Conservation (phyloP, 108 stramenopile species). For the Mayamaea pseudoterrestris region DNA sequence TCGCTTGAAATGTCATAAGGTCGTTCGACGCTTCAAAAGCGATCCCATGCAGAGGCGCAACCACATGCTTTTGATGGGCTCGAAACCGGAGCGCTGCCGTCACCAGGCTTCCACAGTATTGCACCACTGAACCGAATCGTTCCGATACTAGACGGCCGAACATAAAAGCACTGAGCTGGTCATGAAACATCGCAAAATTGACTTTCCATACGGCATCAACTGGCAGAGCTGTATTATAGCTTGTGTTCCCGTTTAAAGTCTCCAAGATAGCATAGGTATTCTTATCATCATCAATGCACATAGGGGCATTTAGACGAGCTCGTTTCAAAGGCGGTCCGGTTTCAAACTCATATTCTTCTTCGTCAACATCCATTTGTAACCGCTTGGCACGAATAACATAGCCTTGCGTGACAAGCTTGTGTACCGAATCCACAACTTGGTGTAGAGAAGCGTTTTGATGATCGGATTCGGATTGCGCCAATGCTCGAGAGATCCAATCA, state of each 20-base stretch:
- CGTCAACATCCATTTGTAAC: conserved; percentile 22
- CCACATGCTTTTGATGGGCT: conserved; percentile 27
- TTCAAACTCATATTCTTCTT: conserved; percentile 35
- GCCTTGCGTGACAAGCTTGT: conserved; percentile 35
- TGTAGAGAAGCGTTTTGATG: conserved; percentile 21
- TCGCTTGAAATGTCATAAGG: conserved; percentile 27
- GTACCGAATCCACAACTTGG: conserved; percentile 35
- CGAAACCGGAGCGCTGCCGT: conserved; percentile 47
- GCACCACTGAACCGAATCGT: conserved; percentile 35
- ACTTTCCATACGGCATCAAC: conserved; percentile 51
- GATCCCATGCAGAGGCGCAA: conserved; percentile 3
- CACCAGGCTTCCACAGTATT: conserved; percentile 46
- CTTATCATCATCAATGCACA: not conserved
- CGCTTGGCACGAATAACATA: conserved; percentile 35
- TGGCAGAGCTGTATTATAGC: conserved; percentile 24
- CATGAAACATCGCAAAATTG: conserved; percentile 62
- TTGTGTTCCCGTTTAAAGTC: conserved; percentile 15
- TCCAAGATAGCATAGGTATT: conserved; percentile 17
- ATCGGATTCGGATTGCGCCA: conserved; percentile 15
- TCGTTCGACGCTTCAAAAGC: conserved; percentile 21
- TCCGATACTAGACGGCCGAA: conserved; percentile 54
- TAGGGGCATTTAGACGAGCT: not conserved
- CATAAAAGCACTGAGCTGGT: conserved; percentile 40
- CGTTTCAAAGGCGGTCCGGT: conserved; percentile 1
- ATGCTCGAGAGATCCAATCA: conserved; percentile 36